Conservation (phyloP, 345 rosid genomes). For the thale cress (Arabidopsis thaliana) region DNA sequence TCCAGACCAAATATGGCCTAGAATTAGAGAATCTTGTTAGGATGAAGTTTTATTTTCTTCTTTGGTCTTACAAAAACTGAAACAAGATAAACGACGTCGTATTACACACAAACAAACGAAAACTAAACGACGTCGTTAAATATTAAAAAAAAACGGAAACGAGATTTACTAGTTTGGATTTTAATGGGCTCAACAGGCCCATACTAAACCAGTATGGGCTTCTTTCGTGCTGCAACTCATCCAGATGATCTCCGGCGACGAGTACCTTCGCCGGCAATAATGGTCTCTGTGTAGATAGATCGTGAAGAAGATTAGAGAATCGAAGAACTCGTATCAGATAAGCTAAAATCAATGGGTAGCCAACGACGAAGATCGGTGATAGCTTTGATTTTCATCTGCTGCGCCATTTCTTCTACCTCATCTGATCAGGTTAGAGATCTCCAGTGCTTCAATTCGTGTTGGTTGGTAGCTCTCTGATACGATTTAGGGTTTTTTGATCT, state of each 20-base stretch:
- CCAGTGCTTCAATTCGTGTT: background rate
- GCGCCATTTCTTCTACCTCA: conserved; percentile 5
- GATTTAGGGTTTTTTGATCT: background rate
- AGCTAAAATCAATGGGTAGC: conserved; percentile 23
- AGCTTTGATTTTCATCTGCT: conserved; percentile 18
- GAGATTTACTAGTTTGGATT: background rate
- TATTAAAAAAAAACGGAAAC: background rate
- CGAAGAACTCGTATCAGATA: background rate
- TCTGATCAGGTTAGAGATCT: conserved; percentile 23
- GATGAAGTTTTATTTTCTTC: too few species aligned
- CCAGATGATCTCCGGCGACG: conserved; percentile 31
- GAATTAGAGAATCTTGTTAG: too few species aligned
- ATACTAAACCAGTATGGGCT: conserved; percentile 19
- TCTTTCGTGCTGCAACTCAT: background rate
- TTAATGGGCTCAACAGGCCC: conserved; percentile 1
- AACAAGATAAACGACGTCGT: background rate
- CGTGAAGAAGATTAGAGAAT: background rate
- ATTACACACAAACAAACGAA: background rate
- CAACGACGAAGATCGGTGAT: conserved; percentile 12
- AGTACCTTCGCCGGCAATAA: conserved; percentile 25
- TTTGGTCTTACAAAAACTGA: background rate
- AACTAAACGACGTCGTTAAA: background rate
- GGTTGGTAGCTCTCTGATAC: background rate
- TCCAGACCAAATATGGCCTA: background rate
- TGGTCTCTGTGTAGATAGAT: background rate